Evolutionary conservation across 495 filamentous ascomycete species (phyloP).

Genomic region (Usnea hakonensis): DNA sequence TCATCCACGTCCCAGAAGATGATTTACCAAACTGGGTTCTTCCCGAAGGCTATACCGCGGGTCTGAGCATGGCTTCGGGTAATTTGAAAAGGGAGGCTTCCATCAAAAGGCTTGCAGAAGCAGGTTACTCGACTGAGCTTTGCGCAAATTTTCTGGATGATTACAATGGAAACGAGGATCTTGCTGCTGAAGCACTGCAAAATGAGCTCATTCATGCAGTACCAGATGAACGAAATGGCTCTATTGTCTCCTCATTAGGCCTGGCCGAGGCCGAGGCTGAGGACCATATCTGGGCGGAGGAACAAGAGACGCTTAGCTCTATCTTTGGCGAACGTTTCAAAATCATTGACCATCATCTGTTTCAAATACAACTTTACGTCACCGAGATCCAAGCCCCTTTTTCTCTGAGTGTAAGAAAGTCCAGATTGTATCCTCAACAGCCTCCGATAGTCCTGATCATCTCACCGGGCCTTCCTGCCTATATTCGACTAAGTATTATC

Average conservation of each 20-base stretch:
- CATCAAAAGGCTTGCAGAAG: slow-evolving; percentile 71
- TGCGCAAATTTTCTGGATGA: slow-evolving; percentile 66
- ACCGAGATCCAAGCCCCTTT: slow-evolving; percentile 31
- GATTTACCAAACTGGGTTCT: slow-evolving; percentile 84
- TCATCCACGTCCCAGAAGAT: slow-evolving; percentile 95
- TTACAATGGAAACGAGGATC: slow-evolving; percentile 62
- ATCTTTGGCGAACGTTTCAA: slow-evolving; percentile 66
- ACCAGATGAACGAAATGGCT: slow-evolving; percentile 7
- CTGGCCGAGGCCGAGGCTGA: slow-evolving; percentile 25
- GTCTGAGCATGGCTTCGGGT: slow-evolving; percentile 71
- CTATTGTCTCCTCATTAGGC: slow-evolving; percentile 16
- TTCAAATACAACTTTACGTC: slow-evolving; percentile 52
- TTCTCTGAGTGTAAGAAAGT: slow-evolving; percentile 44
- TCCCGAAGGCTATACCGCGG: slow-evolving; percentile 82
- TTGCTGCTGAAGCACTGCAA: slow-evolving; percentile 72
- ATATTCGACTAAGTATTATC: slow-evolving; percentile 85
- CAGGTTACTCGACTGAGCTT: slow-evolving; percentile 77
- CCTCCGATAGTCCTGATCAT: slow-evolving; percentile 67
- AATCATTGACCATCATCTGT: slow-evolving; percentile 48
- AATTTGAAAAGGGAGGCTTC: slow-evolving; percentile 71
- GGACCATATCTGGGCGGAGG: slow-evolving; percentile 66
- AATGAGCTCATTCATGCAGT: slow-evolving; percentile 46
- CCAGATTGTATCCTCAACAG: slow-evolving; percentile 59
- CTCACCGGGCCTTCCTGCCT: slow-evolving; percentile 65
- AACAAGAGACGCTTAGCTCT: slow-evolving; percentile 68